These are phyloP conservation scores for Malus asiatica DNA, from an alignment of 306 rosid genomes.

Conservation along the genomic window DNA sequence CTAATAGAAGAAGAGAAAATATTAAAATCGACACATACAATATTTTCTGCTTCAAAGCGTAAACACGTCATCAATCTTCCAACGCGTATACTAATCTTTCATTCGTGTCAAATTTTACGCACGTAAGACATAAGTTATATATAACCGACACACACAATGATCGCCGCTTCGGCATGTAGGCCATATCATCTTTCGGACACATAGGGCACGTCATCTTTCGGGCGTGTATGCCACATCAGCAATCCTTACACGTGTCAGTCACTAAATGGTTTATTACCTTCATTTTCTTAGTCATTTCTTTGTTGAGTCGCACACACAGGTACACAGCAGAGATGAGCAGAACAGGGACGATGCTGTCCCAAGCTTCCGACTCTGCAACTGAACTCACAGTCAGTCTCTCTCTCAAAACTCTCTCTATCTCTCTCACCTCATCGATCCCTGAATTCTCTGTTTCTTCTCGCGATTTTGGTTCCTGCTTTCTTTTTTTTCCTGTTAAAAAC, in stretches of 20 bases:
- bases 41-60: too few species aligned
- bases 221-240: background rate
- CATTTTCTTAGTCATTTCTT: background rate
- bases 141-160: background rate
- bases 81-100: rapidly evolving
- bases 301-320: constrained; percentile 6
- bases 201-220: background rate
- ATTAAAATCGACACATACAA: background rate
- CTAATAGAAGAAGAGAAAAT: too few species aligned
- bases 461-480: constrained; percentile 15
- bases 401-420: background rate
- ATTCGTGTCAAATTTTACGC: too few species aligned
- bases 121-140: background rate
- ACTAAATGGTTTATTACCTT: background rate
- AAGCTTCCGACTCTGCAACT: constrained; percentile 44
- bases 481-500: background rate
- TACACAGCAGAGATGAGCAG: constrained; percentile 4
- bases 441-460: background rate
- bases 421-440: background rate
- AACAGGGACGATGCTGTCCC: constrained; percentile 56
- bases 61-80: too few species aligned
- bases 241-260: background rate
- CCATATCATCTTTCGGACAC: background rate
- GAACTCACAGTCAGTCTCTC: constrained; percentile 43
- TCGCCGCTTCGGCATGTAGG: background rate